phyloP scores from a whole-genome alignment of 192 early-diverging fungal genomes.

The Coemansia sp. region DNA sequence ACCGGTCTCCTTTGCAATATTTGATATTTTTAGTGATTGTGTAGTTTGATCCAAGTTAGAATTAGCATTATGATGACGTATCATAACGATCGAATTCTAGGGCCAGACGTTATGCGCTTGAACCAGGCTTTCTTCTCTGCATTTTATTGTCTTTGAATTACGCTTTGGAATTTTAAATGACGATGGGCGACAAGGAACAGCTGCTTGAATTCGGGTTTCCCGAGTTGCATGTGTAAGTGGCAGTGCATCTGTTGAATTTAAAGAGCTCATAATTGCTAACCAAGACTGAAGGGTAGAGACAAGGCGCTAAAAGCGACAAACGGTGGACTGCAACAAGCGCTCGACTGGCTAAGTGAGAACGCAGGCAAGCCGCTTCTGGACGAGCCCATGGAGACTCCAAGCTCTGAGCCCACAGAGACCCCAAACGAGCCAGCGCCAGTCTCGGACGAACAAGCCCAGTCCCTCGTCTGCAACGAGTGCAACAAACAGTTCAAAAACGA shows the following conservation, averaged over 20 bases:
- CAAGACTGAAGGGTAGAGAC: constrained; percentile 8
- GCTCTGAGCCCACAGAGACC: not conserved
- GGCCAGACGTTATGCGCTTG: too few relatives aligned
- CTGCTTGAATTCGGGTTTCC: constrained; percentile 53
- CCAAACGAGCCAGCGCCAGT: not conserved
- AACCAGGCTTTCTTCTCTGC: constrained; percentile 3
- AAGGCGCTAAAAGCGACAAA: constrained; percentile 48
- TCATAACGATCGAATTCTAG: too few relatives aligned
- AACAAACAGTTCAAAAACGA: constrained; percentile 62
- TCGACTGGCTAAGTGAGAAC: constrained; percentile 53
- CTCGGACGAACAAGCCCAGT: constrained; percentile 28
- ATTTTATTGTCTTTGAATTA: not conserved
- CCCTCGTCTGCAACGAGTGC: constrained; percentile 66
- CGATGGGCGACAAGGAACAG: constrained; percentile 35
- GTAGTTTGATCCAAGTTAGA: too few relatives aligned
- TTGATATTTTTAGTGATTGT: too few relatives aligned
- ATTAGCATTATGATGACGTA: too few relatives aligned
- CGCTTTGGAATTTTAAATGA: not conserved
- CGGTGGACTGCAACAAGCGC: constrained; percentile 43
- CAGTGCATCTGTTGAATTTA: not conserved
- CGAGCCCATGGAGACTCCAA: constrained; percentile 3
- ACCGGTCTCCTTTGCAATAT: constrained; percentile 8
- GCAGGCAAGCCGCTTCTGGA: constrained; percentile 29
- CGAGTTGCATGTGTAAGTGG: constrained; percentile 35
- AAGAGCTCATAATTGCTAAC: not conserved